Evolutionary conservation across 192 early-diverging fungal species (phyloP).

Genomic region (Backusella luteola): DNA sequence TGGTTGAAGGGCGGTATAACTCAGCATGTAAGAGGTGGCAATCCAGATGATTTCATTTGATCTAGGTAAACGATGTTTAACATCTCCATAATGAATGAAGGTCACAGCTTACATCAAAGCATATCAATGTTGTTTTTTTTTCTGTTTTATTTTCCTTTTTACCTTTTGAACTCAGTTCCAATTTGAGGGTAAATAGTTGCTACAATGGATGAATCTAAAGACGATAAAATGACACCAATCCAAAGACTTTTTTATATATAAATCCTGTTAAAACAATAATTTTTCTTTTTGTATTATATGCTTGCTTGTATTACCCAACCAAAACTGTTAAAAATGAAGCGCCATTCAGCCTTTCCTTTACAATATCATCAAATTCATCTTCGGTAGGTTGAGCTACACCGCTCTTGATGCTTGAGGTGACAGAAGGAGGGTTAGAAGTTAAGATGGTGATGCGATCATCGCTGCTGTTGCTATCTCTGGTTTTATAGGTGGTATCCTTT

Average conservation of each 20-base stretch:
- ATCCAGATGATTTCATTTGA: slow-evolving; percentile 77
- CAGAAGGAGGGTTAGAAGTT: not conserved
- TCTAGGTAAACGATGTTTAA: not conserved
- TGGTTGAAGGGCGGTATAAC: slow-evolving; percentile 75
- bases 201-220: slow-evolving; percentile 40
- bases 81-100: no score
- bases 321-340: slow-evolving; percentile 15
- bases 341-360: slow-evolving; percentile 15
- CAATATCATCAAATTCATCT: slow-evolving; percentile 6
- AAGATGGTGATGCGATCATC: not conserved
- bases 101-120: not conserved
- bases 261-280: not conserved
- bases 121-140: not conserved
- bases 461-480: not conserved
- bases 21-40: slow-evolving; percentile 71
- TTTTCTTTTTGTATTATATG: not conserved
- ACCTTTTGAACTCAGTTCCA: slow-evolving; percentile 41
- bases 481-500: not conserved
- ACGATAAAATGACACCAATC: slow-evolving; percentile 26
- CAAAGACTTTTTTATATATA: slow-evolving; percentile 23
- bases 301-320: not conserved
- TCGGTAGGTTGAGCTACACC: not conserved
- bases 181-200: slow-evolving; percentile 36
- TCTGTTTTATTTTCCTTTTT: not conserved
- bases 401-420: not conserved